Evolutionary conservation across 176 grass and related monocot species (phyloP), one percentile per base, ranked within the genome.

Genomic region (Elaeis guineensis): DNA sequence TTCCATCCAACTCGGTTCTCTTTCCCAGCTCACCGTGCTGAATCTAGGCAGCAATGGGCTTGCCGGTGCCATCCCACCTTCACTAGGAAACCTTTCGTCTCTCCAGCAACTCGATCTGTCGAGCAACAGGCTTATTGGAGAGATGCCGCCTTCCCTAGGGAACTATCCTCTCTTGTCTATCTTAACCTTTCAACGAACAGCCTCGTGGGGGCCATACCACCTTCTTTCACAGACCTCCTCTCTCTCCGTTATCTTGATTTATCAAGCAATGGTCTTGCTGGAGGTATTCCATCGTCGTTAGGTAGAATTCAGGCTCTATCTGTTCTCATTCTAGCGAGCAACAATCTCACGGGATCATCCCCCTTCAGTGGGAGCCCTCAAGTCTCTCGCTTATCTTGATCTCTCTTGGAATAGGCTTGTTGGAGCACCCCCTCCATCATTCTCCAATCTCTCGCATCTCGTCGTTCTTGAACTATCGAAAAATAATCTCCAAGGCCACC

Each of bases 151-250:
- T 5, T 28, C 64, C 6, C 7, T 66, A 3, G 64, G 64, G 3
- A 54, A 19, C 7, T 54, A 9, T 66, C 16, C 50, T 19, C 9
- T 17, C 32, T 65, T 16, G 1, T 17, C 24, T 16, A 30, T 23
- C 50, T 66, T 17, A 25, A 55, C 20, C 51, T 67, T 12, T 67
- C 65, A 0, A 6, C 3, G 2, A 70, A 70, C 39, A 0, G 20
- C 14, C 66, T 78, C 17, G 9, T 28, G 0, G 66, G 75, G 16
- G 17, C 3, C 8, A 64, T 78, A 16, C 75, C 75, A 0, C 25
- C 57, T 63, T 63, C 52, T 14, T 25, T 65, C 0, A 22, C 24
- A 21, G 25, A 20, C 24, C 64, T 67, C 25, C 16, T 7, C 30
- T 64, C 48, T 44, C 19, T 64, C 23, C 1, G 23, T 5, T 12